Conservation (phyloP, 2,329 filamentous ascomycete genomes). For the Cladophialophora immunda region DNA sequence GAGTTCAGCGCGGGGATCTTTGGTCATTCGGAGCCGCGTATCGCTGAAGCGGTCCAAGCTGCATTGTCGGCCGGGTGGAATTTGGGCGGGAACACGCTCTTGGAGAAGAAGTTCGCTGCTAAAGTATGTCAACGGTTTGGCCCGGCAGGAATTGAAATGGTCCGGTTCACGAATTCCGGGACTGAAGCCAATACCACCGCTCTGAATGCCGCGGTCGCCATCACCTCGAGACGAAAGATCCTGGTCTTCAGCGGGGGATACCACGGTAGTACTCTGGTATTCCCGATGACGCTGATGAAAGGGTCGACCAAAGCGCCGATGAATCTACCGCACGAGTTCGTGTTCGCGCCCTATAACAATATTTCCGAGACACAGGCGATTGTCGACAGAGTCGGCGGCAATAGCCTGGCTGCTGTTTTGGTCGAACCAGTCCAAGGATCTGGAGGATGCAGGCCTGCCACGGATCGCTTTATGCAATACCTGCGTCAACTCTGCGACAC, state of each 20-base stretch:
- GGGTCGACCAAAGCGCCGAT: constrained; percentile 42
- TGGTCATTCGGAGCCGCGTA: constrained; percentile 68
- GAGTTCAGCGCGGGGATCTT: constrained; percentile 72
- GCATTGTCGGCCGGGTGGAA: constrained; percentile 61
- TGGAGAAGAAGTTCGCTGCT: constrained; percentile 62
- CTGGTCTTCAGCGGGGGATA: constrained; percentile 81
- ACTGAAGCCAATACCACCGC: constrained; percentile 72
- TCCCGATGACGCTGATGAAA: constrained; percentile 5
- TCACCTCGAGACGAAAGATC: constrained; percentile 55
- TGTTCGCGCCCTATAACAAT: constrained; percentile 71
- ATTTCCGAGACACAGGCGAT: constrained; percentile 50
- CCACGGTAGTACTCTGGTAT: constrained; percentile 68
- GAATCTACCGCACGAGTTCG: constrained; percentile 64
- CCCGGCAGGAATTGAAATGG: constrained; percentile 49
- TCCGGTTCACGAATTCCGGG: constrained; percentile 71
- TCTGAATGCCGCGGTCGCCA: constrained; percentile 51
- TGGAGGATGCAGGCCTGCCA: constrained; percentile 65
- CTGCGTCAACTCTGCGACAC: constrained; percentile 59
- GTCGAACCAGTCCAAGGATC: constrained; percentile 72
- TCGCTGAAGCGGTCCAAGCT: constrained; percentile 59
- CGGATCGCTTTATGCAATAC: constrained; percentile 59
- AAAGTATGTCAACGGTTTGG: constrained; percentile 62
- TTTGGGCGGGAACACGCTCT: constrained; percentile 61
- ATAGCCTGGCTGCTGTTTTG: constrained; percentile 68
- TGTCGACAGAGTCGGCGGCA: constrained; percentile 33